phyloP scores from a whole-genome alignment of 495 filamentous ascomycete species.

The Mycothermus thermophilus region DNA sequence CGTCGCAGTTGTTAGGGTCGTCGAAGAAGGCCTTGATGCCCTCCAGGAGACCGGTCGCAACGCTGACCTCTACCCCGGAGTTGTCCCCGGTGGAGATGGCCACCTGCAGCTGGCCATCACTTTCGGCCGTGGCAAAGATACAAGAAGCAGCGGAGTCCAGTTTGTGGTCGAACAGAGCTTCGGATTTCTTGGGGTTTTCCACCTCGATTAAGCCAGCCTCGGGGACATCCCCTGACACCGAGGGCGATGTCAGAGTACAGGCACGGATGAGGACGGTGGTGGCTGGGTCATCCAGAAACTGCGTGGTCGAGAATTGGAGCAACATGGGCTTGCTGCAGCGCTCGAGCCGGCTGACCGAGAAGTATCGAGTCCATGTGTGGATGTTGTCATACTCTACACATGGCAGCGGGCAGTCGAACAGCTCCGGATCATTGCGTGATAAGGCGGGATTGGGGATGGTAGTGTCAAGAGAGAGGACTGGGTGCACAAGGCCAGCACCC shows the following conservation, averaged over 20 bases:
- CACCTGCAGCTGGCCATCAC: not conserved
- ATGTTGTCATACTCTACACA: conserved; percentile 8
- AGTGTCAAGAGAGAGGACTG: too few relatives aligned
- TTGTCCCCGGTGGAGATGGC: not conserved
- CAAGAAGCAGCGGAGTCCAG: not conserved
- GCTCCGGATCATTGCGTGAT: conserved; percentile 8
- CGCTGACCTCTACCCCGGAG: not conserved
- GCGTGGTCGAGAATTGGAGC: conserved; percentile 6
- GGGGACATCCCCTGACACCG: not conserved
- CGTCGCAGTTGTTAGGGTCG: conserved; percentile 6
- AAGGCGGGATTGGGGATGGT: too few relatives aligned
- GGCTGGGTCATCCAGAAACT: conserved; percentile 7
- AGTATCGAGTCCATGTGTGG: conserved; percentile 9
- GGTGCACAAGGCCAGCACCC: too few relatives aligned
- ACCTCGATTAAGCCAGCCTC: not conserved
- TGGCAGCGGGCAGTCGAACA: conserved; percentile 8
- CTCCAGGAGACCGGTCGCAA: conserved; percentile 1
- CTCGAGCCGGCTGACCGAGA: conserved; percentile 6
- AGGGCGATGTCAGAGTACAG: conserved; percentile 3
- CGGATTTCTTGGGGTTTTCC: too few relatives aligned
- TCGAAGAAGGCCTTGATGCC: conserved; percentile 3
- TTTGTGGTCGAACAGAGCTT: not conserved
- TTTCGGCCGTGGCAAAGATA: not conserved
- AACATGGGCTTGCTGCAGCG: conserved; percentile 9
- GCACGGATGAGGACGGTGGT: conserved; percentile 5